A percentile compares a stretch with the other conserved stretches of the same genome.
These are phyloP conservation scores for Plasmodium adleri DNA, from an alignment of 169 alveolate genomes.

Conservation along the genomic window DNA sequence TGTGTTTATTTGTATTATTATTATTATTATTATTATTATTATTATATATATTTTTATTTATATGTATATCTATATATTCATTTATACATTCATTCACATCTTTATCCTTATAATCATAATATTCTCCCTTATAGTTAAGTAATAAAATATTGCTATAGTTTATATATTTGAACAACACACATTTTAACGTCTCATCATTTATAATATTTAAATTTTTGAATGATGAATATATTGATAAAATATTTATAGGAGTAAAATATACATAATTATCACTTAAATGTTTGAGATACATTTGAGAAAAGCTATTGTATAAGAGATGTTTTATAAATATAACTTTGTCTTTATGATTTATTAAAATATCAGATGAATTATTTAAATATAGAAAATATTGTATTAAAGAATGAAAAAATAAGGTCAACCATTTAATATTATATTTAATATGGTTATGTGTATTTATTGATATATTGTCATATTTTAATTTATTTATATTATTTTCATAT, in stretches of 20 bases:
- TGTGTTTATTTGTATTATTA: background rate
- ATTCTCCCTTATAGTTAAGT: background rate
- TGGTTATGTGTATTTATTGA: background rate
- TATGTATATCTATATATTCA: too few relatives aligned
- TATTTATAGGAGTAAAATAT: constrained; percentile 5
- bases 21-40: background rate
- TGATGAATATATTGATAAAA: constrained; percentile 20
- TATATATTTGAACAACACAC: constrained; percentile 15
- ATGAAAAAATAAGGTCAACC: constrained; percentile 45
- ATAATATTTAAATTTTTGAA: constrained; percentile 20
- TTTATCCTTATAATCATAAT: background rate
- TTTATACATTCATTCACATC: too few relatives aligned
- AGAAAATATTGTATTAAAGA: constrained; percentile 32
- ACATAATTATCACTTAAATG: constrained; percentile 9
- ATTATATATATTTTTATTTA: too few relatives aligned
- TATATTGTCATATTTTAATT: too few relatives aligned
- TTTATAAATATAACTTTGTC: constrained; percentile 21
- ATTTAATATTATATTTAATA: constrained; percentile 32
- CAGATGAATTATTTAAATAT: constrained; percentile 7
- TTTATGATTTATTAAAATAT: constrained; percentile 7
- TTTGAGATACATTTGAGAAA: constrained; percentile 4
- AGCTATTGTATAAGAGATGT: constrained; percentile 12
- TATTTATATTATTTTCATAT: too few relatives aligned
- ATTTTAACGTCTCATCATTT: background rate
- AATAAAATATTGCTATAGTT: background rate